Percentiles rank a stretch among this genome's conserved stretches.
phyloP scores from a whole-genome alignment of 2,329 filamentous ascomycete genomes.

The Chrysoporthe austroafricana region DNA sequence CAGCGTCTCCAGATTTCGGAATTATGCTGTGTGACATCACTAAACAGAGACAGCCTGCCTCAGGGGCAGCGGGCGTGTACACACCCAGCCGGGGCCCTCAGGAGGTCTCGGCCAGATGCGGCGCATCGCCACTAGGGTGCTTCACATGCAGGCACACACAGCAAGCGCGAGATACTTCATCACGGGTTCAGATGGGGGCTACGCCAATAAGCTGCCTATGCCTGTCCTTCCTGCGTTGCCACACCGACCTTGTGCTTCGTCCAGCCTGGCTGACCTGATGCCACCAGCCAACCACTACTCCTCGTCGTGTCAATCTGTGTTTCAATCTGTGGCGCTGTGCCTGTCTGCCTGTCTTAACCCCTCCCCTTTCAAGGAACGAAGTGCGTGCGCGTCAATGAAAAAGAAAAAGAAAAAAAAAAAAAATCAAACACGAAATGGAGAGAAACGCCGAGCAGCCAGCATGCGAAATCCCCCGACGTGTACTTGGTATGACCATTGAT shows the following conservation, averaged over 20 bases:
- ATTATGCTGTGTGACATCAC: no score
- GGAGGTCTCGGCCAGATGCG: neutral
- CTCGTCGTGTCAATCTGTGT: conserved; percentile 21
- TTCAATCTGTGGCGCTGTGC: neutral
- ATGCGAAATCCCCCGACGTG: neutral
- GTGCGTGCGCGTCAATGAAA: neutral
- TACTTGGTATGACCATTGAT: conserved; percentile 4
- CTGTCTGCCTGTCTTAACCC: neutral
- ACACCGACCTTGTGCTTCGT: neutral
- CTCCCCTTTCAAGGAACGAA: neutral
- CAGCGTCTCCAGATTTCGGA: no score
- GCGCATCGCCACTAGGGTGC: neutral
- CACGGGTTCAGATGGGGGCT: conserved; percentile 21
- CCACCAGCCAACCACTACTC: neutral
- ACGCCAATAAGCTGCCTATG: neutral
- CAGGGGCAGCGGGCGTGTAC: no score
- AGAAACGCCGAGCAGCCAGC: neutral
- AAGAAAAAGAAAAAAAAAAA: neutral
- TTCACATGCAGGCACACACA: no score
- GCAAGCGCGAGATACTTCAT: neutral
- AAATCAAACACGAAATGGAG: neutral
- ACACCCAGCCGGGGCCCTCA: neutral
- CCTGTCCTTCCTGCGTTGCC: no score
- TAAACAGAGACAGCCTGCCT: no score
- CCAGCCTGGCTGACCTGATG: neutral